A percentile compares a stretch with the other conserved stretches of the same genome.
Conservation (phyloP, 2,329 filamentous ascomycete species). For the Orbilia quercus region DNA sequence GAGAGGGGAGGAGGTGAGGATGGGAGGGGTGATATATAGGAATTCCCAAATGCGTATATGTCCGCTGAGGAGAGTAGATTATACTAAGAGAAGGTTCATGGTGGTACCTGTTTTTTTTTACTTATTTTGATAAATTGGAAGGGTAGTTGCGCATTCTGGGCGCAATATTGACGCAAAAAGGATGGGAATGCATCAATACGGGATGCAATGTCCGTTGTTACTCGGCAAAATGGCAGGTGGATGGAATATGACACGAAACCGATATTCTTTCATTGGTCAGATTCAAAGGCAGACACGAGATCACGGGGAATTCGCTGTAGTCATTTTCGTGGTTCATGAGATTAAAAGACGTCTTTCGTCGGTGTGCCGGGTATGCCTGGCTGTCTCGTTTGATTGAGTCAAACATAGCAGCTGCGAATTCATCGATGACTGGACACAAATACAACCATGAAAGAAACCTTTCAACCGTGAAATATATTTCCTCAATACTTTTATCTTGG, state of each 20-base stretch:
- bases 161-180: constrained; percentile 54
- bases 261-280: constrained; percentile 12
- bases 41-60: not conserved
- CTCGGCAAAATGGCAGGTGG: constrained; percentile 28
- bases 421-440: too few species aligned
- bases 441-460: too few species aligned
- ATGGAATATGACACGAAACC: constrained; percentile 16
- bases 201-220: not conserved
- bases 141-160: constrained; percentile 32
- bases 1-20: not conserved
- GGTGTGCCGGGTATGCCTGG: constrained; percentile 1
- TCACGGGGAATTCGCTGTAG: constrained; percentile 13
- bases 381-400: not conserved
- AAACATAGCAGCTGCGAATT: not conserved
- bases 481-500: too few species aligned
- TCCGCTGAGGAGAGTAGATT: not conserved
- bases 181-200: not conserved
- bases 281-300: constrained; percentile 26
- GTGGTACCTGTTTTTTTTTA: constrained; percentile 1
- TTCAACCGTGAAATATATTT: too few species aligned
- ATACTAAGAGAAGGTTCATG: too few species aligned
- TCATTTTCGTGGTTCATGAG: not conserved
- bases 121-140: constrained; percentile 13
- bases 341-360: not conserved
- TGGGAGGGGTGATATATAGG: not conserved